Percentiles rank a stretch among this genome's conserved stretches.
These are phyloP conservation scores for Monosporozyma servazzii DNA, from an alignment of 805 yeast genomes.

Conservation along the genomic window DNA sequence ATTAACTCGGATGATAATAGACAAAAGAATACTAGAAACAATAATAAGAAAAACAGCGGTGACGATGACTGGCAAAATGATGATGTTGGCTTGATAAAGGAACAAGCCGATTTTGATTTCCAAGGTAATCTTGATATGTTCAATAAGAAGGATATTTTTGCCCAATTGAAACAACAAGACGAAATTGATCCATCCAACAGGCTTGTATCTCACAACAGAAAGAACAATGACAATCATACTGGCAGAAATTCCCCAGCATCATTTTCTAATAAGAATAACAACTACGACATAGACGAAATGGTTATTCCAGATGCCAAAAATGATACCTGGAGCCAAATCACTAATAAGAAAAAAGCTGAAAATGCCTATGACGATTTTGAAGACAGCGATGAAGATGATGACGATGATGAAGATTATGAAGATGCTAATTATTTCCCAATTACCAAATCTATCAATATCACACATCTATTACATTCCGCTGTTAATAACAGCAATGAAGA, in stretches of 20 bases:
- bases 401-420: constrained; percentile 8
- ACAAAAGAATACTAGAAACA: constrained; percentile 29
- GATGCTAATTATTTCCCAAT: constrained; percentile 23
- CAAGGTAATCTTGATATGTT: constrained; percentile 72
- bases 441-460: constrained; percentile 30
- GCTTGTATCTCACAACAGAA: constrained; percentile 66
- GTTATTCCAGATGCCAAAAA: constrained; percentile 40
- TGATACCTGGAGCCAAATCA: constrained; percentile 47
- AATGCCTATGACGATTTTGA: constrained; percentile 2
- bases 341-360: constrained; percentile 1
- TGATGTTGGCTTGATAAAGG: constrained; percentile 40
- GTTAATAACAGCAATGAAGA: constrained; percentile 11
- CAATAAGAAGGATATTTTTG: constrained; percentile 71
- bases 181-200: constrained; percentile 49
- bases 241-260: neutral
- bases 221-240: constrained; percentile 7
- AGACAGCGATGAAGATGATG: constrained; percentile 3
- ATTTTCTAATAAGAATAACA: constrained; percentile 17
- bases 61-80: constrained; percentile 39
- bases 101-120: constrained; percentile 70
- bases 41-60: constrained; percentile 16
- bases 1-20: constrained; percentile 4
- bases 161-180: constrained; percentile 61
- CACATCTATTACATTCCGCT: constrained; percentile 27
- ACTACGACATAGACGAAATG: constrained; percentile 66